Evolutionary conservation across 768 basidiomycete genomes (phyloP).

Genomic region (Scleroderma citrinum): DNA sequence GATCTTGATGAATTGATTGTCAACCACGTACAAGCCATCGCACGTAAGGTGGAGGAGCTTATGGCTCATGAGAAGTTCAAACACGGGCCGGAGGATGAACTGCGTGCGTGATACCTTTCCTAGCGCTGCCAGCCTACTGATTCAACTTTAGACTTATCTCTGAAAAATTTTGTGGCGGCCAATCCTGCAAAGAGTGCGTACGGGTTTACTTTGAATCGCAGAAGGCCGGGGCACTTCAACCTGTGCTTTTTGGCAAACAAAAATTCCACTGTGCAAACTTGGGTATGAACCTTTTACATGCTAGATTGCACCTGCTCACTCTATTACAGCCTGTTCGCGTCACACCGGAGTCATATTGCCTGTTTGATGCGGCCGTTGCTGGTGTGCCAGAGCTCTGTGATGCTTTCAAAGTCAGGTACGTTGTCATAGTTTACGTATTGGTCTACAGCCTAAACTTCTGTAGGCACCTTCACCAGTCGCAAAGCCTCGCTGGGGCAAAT

Average conservation of each 20-base stretch:
- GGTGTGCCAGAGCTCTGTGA: constrained; percentile 93
- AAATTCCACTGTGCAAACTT: constrained; percentile 82
- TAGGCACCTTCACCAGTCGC: constrained; percentile 77
- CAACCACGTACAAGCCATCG: constrained; percentile 93
- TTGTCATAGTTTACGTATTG: not conserved
- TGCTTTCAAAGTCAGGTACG: constrained; percentile 88
- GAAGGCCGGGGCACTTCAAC: constrained; percentile 88
- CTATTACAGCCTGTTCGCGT: constrained; percentile 71
- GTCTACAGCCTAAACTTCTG: constrained; percentile 2
- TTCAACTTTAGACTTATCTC: constrained; percentile 57
- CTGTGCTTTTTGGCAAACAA: constrained; percentile 92
- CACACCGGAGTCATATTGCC: constrained; percentile 80
- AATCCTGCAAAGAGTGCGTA: constrained; percentile 95
- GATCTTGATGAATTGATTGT: constrained; percentile 97
- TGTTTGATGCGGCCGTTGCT: constrained; percentile 85
- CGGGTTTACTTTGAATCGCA: constrained; percentile 87
- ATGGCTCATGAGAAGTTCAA: constrained; percentile 96
- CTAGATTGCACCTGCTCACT: not conserved
- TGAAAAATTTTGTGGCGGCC: constrained; percentile 87
- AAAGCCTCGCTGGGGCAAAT: constrained; percentile 46
- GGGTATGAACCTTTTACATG: constrained; percentile 45
- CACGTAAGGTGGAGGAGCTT: constrained; percentile 87
- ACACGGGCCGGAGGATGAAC: constrained; percentile 77
- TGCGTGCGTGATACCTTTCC: constrained; percentile 57
- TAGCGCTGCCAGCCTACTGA: not conserved